phyloP scores from a whole-genome alignment of 495 filamentous ascomycete species.

The Xylaria bambusicola region DNA sequence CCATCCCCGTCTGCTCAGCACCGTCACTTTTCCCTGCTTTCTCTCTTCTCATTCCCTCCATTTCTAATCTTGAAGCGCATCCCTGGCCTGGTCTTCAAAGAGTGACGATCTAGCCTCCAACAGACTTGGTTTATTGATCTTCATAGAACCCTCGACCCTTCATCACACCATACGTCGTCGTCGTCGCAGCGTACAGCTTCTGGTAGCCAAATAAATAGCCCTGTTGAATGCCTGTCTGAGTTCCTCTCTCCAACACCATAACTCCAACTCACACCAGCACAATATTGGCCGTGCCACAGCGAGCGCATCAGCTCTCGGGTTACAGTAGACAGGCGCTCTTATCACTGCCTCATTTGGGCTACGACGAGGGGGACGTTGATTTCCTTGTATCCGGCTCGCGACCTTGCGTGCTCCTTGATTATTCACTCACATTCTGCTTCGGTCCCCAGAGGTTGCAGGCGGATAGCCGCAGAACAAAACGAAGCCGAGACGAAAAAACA shows the following conservation, averaged over 20 bases:
- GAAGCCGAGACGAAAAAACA: background rate
- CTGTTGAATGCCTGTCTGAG: background rate
- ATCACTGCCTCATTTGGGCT: background rate
- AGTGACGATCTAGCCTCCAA: slow-evolving; percentile 5
- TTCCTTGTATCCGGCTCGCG: background rate
- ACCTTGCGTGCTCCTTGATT: background rate
- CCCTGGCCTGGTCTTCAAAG: background rate
- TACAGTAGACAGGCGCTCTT: background rate
- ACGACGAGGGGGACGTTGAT: background rate
- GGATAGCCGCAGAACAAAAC: background rate
- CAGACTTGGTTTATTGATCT: slow-evolving; percentile 6
- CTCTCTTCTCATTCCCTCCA: slow-evolving; percentile 20
- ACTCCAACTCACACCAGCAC: background rate
- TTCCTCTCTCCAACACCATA: slow-evolving; percentile 1
- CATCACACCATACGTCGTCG: background rate
- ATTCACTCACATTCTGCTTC: background rate
- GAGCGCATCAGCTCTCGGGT: background rate
- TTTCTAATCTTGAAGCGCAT: slow-evolving; percentile 21
- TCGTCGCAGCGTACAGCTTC: background rate
- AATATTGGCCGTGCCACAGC: background rate
- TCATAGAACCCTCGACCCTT: background rate
- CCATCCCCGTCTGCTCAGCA: slow-evolving; percentile 22
- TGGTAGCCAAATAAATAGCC: background rate
- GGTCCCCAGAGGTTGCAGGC: background rate
- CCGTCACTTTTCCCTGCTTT: slow-evolving; percentile 34